Evolutionary conservation across 441 rosid genomes (phyloP).

Genomic region (Aleurites moluccanus): DNA sequence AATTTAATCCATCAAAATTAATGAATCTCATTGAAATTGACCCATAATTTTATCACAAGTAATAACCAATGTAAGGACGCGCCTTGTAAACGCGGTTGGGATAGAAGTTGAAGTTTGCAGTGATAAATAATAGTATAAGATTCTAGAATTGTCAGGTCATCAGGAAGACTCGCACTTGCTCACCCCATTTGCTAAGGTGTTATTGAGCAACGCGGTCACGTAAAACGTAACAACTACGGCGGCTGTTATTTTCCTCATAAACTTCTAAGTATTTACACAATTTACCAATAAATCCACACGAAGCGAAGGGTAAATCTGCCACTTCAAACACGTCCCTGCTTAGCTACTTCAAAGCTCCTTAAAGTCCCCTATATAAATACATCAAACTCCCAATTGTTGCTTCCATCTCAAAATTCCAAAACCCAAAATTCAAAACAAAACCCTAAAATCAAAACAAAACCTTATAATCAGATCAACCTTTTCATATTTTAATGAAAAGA

Average conservation of each 20-base stretch:
- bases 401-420: not conserved
- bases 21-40: too few species aligned
- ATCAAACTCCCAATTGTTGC: not conserved
- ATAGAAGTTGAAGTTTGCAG: not conserved
- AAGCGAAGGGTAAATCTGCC: constrained; percentile 34
- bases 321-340: constrained; percentile 19
- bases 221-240: constrained; percentile 25
- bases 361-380: constrained; percentile 11
- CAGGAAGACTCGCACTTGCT: constrained; percentile 5
- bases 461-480: not conserved
- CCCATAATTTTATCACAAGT: too few species aligned
- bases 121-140: not conserved
- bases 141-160: constrained; percentile 18
- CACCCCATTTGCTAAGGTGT: not conserved
- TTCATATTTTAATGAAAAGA: constrained; percentile 48
- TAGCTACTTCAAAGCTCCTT: not conserved
- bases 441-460: not conserved
- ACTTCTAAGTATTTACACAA: constrained; percentile 7
- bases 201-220: constrained; percentile 37
- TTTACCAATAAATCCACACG: constrained; percentile 24
- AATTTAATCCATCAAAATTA: too few species aligned
- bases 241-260: not conserved
- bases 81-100: not conserved
- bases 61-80: not conserved
- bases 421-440: not conserved